These are phyloP conservation scores for Plectranthus barbatus DNA, from an alignment of 257 asterid genomes.

Conservation along the genomic window DNA sequence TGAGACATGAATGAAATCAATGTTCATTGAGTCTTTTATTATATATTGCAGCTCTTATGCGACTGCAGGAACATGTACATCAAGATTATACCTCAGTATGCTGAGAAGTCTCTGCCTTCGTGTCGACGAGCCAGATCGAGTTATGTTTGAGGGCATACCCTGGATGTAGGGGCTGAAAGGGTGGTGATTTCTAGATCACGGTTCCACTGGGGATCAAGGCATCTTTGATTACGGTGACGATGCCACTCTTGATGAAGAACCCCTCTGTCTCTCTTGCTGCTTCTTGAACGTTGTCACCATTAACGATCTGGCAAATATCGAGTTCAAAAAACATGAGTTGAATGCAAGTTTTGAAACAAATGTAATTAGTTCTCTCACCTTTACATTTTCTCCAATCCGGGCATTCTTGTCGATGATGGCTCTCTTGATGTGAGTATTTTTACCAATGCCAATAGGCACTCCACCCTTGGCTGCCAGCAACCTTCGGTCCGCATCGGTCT, in stretches of 20 bases:
- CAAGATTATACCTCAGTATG: conserved; percentile 5
- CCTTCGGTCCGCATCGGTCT: conserved; percentile 82
- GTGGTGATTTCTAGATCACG: conserved; percentile 37
- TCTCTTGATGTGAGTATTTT: conserved; percentile 67
- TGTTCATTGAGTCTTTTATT: neutral
- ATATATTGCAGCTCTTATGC: conserved; percentile 1
- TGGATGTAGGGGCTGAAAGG: no score
- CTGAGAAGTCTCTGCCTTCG: conserved; percentile 4
- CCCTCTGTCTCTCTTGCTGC: conserved; percentile 96
- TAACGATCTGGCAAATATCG: conserved; percentile 43
- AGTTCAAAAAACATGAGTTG: no score
- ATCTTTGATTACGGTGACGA: conserved; percentile 84
- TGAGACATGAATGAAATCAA: neutral
- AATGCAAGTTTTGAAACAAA: no score
- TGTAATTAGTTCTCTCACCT: conserved; percentile 30
- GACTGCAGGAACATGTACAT: conserved; percentile 19
- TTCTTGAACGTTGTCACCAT: conserved; percentile 73
- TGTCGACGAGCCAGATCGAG: neutral
- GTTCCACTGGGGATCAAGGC: conserved; percentile 73
- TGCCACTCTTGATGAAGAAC: conserved; percentile 88
- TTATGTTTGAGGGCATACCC: neutral
- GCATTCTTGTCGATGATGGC: conserved; percentile 96
- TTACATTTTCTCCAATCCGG: conserved; percentile 75
- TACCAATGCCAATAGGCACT: conserved; percentile 86
- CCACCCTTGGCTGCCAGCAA: conserved; percentile 64